Percentiles rank a stretch among this genome's conserved stretches.
These are phyloP conservation scores for Aspergillus chevalieri DNA, from an alignment of 2,329 filamentous ascomycete species.

Conservation along the genomic window DNA sequence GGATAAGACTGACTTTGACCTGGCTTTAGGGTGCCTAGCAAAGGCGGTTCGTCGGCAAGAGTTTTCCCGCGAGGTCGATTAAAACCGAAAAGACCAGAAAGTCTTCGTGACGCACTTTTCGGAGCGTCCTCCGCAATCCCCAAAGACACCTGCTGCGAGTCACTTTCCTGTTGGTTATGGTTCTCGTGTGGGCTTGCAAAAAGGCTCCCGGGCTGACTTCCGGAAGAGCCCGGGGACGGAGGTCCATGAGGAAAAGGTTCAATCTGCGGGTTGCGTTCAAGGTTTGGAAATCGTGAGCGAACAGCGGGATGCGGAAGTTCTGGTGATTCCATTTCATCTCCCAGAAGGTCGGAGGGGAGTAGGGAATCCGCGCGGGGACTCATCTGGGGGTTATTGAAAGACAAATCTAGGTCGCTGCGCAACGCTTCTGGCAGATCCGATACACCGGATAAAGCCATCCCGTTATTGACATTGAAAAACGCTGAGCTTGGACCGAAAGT, in stretches of 20 bases:
- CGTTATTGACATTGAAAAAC: conserved; percentile 59
- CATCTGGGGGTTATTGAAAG: conserved; percentile 57
- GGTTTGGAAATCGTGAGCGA: conserved; percentile 23
- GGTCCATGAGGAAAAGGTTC: conserved; percentile 33
- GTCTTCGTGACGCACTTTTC: conserved; percentile 46
- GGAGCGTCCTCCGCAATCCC: conserved; percentile 27
- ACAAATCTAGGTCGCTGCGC: conserved; percentile 48
- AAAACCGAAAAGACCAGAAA: conserved; percentile 53
- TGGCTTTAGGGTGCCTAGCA: conserved; percentile 53
- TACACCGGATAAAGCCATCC: conserved; percentile 50
- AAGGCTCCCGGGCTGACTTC: conserved; percentile 37
- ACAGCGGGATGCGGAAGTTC: conserved; percentile 26
- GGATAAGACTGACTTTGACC: conserved; percentile 61
- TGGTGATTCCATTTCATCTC: conserved; percentile 44
- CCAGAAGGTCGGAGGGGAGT: conserved; percentile 56
- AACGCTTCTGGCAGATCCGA: conserved; percentile 33
- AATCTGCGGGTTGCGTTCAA: conserved; percentile 24
- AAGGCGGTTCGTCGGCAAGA: conserved; percentile 51
- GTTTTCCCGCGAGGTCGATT: conserved; percentile 59
- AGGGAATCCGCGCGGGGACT: conserved; percentile 57
- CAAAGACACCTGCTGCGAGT: conserved; percentile 28
- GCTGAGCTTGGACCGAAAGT: conserved; percentile 46
- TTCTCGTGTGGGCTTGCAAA: conserved; percentile 44
- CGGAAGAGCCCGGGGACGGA: conserved; percentile 41
- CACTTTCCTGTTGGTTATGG: conserved; percentile 32